Evolutionary conservation across 2,329 filamentous ascomycete species (phyloP), one percentile per base, ranked within the genome.

Genomic region (Exophiala spinifera): DNA sequence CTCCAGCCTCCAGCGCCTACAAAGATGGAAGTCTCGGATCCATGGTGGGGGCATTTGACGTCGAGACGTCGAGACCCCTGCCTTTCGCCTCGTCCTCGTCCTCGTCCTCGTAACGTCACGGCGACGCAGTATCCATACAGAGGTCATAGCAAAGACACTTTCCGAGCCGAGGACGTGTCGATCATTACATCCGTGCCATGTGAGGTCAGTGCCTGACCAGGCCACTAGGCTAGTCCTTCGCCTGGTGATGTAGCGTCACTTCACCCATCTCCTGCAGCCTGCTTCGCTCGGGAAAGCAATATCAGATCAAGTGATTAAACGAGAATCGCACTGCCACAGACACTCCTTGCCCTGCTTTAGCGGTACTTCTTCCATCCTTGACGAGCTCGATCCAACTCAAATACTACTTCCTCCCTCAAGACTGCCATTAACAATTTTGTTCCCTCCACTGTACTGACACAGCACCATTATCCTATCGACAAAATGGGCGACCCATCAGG

Each of bases 401-500:
- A 39, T 39, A 15, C 36, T 17, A 4, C 36, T 6, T 11, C 6
- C 36, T 39, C 4, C 36, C 36, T 39, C 36, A 6, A 39, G 8
- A 14, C 11, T 39, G 28, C 11, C 28, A 31, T 10, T 31, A 10
- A 6, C 36, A 39, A 19, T 3, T n/a, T 17, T 13, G 8, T 21
- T 33, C 31, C 4, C 14, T 37, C 19, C 15, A 15, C 15, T 8
- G 19, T 15, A 25, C 40, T 31, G 43, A 49, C 28, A 49, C 23
- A 23, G 19, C 40, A 20, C 8, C 36, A 40, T 19, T 14, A 49
- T 21, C 31, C 17, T 45, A 3, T 46, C 23, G 10, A 46, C 37
- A 44, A 42, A 4, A 57, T 57, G 55, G 57, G 55, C 15, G 55
- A 57, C 33, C 36, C 51, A 14, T 51, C 28, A 14, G 34, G 20